phyloP scores from a whole-genome alignment of 2,329 filamentous ascomycete genomes.

The Plenodomus biglobosus region DNA sequence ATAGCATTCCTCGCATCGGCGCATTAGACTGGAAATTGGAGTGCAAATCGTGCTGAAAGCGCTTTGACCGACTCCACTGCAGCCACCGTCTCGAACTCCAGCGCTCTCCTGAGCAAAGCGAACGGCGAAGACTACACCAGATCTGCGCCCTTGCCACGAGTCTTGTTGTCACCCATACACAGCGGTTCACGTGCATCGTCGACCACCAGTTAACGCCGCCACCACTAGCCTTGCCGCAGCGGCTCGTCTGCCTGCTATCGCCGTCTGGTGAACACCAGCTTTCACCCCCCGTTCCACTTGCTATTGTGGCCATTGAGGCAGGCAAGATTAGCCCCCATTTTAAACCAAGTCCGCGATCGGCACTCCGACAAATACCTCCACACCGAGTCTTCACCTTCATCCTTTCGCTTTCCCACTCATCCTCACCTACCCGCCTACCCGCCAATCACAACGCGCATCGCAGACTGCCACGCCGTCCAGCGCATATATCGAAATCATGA shows the following conservation, averaged over 20 bases:
- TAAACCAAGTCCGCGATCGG: neutral
- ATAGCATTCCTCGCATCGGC: slow-evolving; percentile 19
- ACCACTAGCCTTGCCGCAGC: slow-evolving; percentile 18
- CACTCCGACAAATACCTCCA: neutral
- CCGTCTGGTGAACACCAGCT: slow-evolving; percentile 6
- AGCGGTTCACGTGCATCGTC: neutral
- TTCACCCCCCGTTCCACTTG: slow-evolving; percentile 6
- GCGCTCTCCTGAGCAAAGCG: neutral
- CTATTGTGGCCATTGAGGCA: slow-evolving; percentile 11
- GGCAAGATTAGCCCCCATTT: neutral
- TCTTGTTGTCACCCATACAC: neutral
- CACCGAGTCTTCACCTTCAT: neutral
- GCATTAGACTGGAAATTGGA: slow-evolving; percentile 25
- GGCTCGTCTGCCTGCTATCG: slow-evolving; percentile 10
- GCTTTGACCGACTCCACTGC: slow-evolving; percentile 36
- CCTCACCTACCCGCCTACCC: neutral
- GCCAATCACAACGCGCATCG: neutral
- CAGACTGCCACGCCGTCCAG: no score
- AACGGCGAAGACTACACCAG: neutral
- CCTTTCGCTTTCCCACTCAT: neutral
- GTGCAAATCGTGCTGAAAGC: slow-evolving; percentile 24
- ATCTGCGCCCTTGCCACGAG: slow-evolving; percentile 1
- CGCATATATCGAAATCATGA: neutral
- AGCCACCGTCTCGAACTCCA: neutral
- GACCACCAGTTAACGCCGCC: slow-evolving; percentile 5